Evolutionary conservation across 257 asterid genomes (phyloP).

Genomic region (Penstemon barbatus): DNA sequence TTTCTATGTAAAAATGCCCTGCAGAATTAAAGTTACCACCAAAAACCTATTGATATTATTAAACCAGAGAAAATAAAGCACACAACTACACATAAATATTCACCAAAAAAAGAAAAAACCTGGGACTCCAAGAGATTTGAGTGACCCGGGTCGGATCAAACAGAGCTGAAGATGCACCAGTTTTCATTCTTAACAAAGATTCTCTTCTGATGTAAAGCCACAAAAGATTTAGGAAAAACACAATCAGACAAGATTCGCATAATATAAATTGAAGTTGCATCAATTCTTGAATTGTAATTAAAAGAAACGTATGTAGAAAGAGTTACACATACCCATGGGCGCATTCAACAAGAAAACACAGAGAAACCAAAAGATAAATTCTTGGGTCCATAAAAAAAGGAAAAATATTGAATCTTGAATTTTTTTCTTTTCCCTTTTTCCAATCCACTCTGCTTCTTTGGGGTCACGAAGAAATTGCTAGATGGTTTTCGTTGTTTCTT

Average conservation of each 20-base stretch:
- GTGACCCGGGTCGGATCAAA: conserved; percentile 78
- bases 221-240: neutral
- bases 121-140: conserved; percentile 85
- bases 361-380: conserved; percentile 38
- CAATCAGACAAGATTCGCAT: conserved; percentile 40
- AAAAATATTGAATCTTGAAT: neutral
- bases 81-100: neutral
- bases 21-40: conserved; percentile 26
- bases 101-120: conserved; percentile 37
- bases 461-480: too few relatives aligned
- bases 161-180: conserved; percentile 46
- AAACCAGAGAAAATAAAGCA: conserved; percentile 6
- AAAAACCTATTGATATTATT: conserved; percentile 23
- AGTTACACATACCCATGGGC: conserved; percentile 43
- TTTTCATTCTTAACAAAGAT: conserved; percentile 43
- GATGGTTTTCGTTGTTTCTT: too few relatives aligned
- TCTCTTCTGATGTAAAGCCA: conserved; percentile 38
- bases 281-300: neutral
- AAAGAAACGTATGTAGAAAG: neutral
- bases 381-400: conserved; percentile 45
- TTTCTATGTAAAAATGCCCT: conserved; percentile 78
- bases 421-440: neutral
- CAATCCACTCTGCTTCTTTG: too few relatives aligned
- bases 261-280: neutral
- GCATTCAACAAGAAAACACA: conserved; percentile 41